Conservation (phyloP, 306 rosid species). For the Fragaria iinumae region DNA sequence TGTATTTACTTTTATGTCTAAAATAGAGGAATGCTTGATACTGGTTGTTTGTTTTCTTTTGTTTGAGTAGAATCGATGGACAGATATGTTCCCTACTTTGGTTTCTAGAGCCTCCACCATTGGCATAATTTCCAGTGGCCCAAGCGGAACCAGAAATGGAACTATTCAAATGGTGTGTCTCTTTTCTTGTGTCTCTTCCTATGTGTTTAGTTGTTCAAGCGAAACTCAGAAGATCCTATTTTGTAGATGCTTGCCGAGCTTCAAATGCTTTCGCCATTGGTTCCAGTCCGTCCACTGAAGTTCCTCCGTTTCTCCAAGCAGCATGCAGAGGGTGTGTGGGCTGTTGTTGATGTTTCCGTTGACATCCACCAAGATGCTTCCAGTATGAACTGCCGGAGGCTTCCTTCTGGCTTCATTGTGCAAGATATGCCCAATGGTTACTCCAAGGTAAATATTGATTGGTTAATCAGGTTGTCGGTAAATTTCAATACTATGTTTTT, state of each 20-base stretch:
- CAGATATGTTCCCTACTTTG: constrained; percentile 63
- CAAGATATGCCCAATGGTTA: constrained; percentile 70
- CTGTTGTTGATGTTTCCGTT: constrained; percentile 67
- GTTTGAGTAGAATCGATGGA: constrained; percentile 67
- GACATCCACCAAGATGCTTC: constrained; percentile 44
- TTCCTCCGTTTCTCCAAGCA: constrained; percentile 84
- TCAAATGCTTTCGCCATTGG: constrained; percentile 78
- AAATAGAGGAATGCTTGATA: not conserved
- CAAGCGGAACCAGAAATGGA: constrained; percentile 62
- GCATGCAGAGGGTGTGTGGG: constrained; percentile 79
- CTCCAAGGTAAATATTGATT: constrained; percentile 55
- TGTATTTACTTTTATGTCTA: not conserved
- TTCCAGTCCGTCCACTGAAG: constrained; percentile 61
- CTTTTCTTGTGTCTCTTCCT: not conserved
- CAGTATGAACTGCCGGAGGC: constrained; percentile 52
- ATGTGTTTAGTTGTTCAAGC: not conserved
- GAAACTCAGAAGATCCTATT: constrained; percentile 13
- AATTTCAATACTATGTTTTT: not conserved
- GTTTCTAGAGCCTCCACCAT: constrained; percentile 58
- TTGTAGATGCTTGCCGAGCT: constrained; percentile 78
- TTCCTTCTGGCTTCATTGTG: constrained; percentile 86
- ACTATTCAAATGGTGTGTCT: constrained; percentile 63
- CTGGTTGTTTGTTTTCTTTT: constrained; percentile 15
- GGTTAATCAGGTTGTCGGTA: not conserved
- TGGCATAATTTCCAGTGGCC: constrained; percentile 51